Evolutionary conservation across 495 filamentous ascomycete species (phyloP), one percentile per base, ranked within the genome.

Genomic region (Aspergillus bridgeri): DNA sequence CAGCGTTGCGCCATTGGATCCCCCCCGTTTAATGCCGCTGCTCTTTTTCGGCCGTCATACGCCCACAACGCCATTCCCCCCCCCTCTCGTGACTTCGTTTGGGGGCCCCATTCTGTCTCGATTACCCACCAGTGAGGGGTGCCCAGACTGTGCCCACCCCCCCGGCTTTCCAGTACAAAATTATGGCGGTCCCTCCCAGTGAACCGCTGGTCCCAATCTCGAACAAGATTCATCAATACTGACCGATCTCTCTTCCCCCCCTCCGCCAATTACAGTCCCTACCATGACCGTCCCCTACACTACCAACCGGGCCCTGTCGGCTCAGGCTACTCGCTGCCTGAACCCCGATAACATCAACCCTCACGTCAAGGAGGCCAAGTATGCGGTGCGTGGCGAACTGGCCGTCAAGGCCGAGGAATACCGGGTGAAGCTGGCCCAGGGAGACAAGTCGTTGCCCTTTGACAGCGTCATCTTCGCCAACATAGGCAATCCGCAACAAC

Each of bases 401-500:
- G 93, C 94, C 52, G 86, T 90, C 59, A 89, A 87, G 70, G 91
- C 92, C 0, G 94, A 98, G 77, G 81, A 87, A 72, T 96, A 95
- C 75, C 86, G 92, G 48, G 85, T 88, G 54, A 75, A 80, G 48
- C 80, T 98, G 54, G 65, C 65, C 33, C 76, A 82, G 55, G 81
- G 78, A 49, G 81, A 84, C 65, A 79, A 83, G 61, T 70, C 75
- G 56, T 81, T 98, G 45, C 94, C 94, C 23, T 98, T 98, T 69
- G 81, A 89, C 60, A 80, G 89, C 58, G 86, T 98, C 65, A 93
- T 98, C 73, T 90, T 89, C 53, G 94, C 94, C 73, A 98, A 98
- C 74, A 98, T 98, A 69, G 94, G 95, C 62, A 98, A 98, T 77
- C 94, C 95, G 6, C 94, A 98, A 69, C 95, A 98, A 75, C 86